Evolutionary conservation across 371 early-diverging fungal genomes (phyloP).

Genomic region (Apophysomyces variabilis): DNA sequence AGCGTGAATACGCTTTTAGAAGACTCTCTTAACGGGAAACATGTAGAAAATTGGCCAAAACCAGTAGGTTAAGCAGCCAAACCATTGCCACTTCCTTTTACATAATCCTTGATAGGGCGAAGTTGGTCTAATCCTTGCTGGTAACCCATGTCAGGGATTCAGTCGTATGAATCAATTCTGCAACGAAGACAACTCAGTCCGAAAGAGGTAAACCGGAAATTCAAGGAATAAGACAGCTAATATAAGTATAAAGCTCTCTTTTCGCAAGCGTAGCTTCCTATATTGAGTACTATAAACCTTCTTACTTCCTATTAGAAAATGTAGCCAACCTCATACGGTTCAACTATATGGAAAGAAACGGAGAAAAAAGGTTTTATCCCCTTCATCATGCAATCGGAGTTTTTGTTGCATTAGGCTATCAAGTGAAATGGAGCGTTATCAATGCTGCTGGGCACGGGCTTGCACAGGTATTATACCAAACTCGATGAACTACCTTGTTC

Average conservation of each 20-base stretch:
- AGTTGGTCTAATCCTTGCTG: slow-evolving; percentile 32
- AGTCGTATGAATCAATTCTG: slow-evolving; percentile 21
- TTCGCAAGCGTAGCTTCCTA: slow-evolving; percentile 31
- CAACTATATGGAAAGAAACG: neutral
- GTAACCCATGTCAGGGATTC: slow-evolving; percentile 41
- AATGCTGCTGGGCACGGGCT: slow-evolving; percentile 27
- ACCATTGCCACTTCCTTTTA: neutral
- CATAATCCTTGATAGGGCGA: slow-evolving; percentile 23
- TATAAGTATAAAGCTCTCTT: slow-evolving; percentile 25
- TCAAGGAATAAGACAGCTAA: neutral
- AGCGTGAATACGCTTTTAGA: slow-evolving; percentile 28
- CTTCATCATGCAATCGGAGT: slow-evolving; percentile 22
- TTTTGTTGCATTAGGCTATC: slow-evolving; percentile 27
- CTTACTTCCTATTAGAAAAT: slow-evolving; percentile 34
- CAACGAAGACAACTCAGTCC: neutral
- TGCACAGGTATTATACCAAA: slow-evolving; percentile 8
- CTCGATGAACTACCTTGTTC: too few relatives aligned
- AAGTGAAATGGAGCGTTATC: slow-evolving; percentile 23
- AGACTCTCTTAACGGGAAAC: slow-evolving; percentile 15
- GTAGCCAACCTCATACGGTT: slow-evolving; percentile 21
- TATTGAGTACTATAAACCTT: slow-evolving; percentile 26
- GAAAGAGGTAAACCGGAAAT: slow-evolving; percentile 1
- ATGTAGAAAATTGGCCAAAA: slow-evolving; percentile 10
- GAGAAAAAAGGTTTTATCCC: slow-evolving; percentile 4
- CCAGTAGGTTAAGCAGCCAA: slow-evolving; percentile 11